Conservation (phyloP, 352 stramenopile species). For the Peronospora farinosa region DNA sequence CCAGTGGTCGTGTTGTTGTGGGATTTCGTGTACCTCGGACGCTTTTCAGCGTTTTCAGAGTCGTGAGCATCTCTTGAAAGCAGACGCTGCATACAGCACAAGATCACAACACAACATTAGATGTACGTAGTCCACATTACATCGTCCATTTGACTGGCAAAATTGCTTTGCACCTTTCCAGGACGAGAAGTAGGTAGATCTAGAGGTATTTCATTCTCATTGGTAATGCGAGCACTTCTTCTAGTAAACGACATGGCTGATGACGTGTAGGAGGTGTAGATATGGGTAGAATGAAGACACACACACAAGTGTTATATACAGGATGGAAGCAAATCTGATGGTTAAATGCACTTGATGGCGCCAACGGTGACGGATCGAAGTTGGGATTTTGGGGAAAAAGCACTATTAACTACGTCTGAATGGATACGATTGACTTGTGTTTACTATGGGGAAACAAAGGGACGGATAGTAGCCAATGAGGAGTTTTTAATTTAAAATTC, state of each 20-base stretch:
- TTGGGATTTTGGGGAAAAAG: slow-evolving; percentile 16
- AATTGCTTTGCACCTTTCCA: slow-evolving; percentile 37
- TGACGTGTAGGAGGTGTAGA: background rate
- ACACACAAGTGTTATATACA: slow-evolving; percentile 8
- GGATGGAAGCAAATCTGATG: background rate
- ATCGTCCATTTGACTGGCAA: background rate
- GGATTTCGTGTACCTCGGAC: slow-evolving; percentile 44
- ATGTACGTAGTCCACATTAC: background rate
- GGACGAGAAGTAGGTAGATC: slow-evolving; percentile 32
- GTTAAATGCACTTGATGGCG: background rate
- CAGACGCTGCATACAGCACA: slow-evolving; percentile 23
- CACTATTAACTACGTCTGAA: slow-evolving; percentile 6
- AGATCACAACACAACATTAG: slow-evolving; percentile 5
- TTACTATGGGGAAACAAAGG: too few species aligned
- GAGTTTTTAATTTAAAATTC: slow-evolving; percentile 27
- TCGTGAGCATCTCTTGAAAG: slow-evolving; percentile 46
- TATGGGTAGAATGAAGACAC: slow-evolving; percentile 1
- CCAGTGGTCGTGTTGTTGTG: slow-evolving; percentile 23
- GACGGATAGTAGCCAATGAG: slow-evolving; percentile 22
- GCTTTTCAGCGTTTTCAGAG: slow-evolving; percentile 50
- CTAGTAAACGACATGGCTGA: slow-evolving; percentile 24
- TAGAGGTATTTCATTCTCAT: slow-evolving; percentile 63
- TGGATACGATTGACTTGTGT: slow-evolving; percentile 16
- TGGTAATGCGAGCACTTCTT: slow-evolving; percentile 38
- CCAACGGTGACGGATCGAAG: slow-evolving; percentile 3